Percentiles rank a stretch among this genome's conserved stretches.
phyloP scores from a whole-genome alignment of 805 yeast species.

The Priceomyces melissophilus region DNA sequence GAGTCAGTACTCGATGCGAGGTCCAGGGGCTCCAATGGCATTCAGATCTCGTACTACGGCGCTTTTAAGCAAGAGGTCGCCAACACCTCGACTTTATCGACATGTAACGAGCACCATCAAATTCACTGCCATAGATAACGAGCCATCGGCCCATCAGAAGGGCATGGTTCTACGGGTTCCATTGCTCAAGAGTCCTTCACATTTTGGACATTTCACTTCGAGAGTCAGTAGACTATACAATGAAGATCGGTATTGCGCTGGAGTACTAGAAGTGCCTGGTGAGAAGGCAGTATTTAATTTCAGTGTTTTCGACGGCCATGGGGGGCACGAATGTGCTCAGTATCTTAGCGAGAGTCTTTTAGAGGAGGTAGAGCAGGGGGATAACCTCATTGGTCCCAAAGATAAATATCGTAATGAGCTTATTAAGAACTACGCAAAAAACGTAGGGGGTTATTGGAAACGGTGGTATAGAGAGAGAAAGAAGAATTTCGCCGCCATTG shows the following conservation, averaged over 20 bases:
- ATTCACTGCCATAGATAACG: constrained; percentile 25
- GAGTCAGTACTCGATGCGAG: too few relatives aligned
- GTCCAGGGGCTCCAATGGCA: too few relatives aligned
- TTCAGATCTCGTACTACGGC: too few relatives aligned
- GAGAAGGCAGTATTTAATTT: constrained; percentile 50
- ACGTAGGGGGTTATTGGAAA: constrained; percentile 84
- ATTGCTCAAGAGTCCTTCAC: constrained; percentile 61
- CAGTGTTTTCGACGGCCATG: constrained; percentile 91
- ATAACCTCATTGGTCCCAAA: constrained; percentile 20
- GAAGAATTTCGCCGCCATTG: constrained; percentile 26
- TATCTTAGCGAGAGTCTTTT: constrained; percentile 55
- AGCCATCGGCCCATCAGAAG: constrained; percentile 6
- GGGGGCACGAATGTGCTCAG: constrained; percentile 72
- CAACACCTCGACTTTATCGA: too few relatives aligned
- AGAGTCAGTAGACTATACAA: constrained; percentile 74
- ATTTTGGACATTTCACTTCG: constrained; percentile 74
- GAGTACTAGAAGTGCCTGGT: constrained; percentile 42
- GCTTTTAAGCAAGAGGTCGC: not conserved
- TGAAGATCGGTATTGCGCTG: constrained; percentile 77
- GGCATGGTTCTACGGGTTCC: constrained; percentile 47
- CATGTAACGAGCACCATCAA: constrained; percentile 20
- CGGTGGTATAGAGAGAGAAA: constrained; percentile 56
- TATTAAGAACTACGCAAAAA: constrained; percentile 50
- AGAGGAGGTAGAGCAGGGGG: constrained; percentile 47
- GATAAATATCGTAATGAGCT: constrained; percentile 37